Evolutionary conservation across 345 rosid species (phyloP), one percentile per base, ranked within the genome.

Genomic region (Eutrema heterophyllum): DNA sequence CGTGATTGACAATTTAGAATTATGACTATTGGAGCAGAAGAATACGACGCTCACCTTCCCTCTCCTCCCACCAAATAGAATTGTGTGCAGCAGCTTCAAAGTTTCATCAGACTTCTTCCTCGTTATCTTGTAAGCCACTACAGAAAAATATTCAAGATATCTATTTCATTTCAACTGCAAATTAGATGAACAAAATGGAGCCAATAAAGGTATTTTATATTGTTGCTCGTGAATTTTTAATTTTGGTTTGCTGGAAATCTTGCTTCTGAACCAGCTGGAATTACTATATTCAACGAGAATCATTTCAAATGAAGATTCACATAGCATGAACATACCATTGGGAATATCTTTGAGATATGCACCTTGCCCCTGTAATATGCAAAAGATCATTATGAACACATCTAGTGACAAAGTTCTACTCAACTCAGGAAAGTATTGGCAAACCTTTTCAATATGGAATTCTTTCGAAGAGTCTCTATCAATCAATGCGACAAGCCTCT

Each of bases 271-370:
- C 35, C 46, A 53, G 63, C 29, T 30, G 32, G 36, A 52, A 43
- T 53, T 41, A 16, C 55, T 33, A 43, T 53, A 24, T 64, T 32
- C 70, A 50, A 63, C 36, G 41, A 24, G 14, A 33, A 45, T 56
- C 10, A 45, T 55, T 55, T 50, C 13, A 14, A 33, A 50, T 7
- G 67, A 48, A 66, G 3, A 56, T 26, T 65, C 51, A n/a, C 29
- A 48, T 38, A 56, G 24, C 29, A 52, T 46, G 49, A 68, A 51
- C 86, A 75, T 85, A 94, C 98, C 97, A 67, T 88, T 89, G 53
- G 98, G 98, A 70, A 94, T 94, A 77, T 91, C 97, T 78, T 88
- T 94, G 75, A 94, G 84, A 15, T 84, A 85, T 29, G 85, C 87
- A 55, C 98, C 97, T 73, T 51, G 84, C 57, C 98, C 98, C 98